phyloP scores from a whole-genome alignment of 345 rosid genomes.

The Alliaria petiolata region DNA sequence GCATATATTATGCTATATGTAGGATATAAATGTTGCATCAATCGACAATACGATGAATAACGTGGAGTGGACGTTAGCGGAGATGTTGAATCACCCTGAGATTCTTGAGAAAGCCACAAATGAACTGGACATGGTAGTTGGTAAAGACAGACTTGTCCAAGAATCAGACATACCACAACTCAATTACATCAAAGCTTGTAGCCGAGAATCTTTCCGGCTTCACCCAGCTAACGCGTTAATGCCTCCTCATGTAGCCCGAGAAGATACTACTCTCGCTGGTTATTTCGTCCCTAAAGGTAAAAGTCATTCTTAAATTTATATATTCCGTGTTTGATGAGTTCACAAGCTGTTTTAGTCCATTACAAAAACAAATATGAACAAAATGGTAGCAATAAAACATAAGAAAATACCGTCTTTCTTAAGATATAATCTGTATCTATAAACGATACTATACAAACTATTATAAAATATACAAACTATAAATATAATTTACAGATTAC shows the following conservation, averaged over 20 bases:
- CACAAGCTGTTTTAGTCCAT: no score
- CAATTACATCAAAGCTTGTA: constrained; percentile 34
- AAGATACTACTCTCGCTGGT: constrained; percentile 34
- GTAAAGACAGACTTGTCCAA: constrained; percentile 31
- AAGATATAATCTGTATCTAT: no score
- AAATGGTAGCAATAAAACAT: no score
- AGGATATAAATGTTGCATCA: constrained; percentile 13
- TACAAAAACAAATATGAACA: no score
- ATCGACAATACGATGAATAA: constrained; percentile 29
- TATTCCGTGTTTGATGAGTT: no score
- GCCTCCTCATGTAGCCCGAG: constrained; percentile 25
- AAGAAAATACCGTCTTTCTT: no score
- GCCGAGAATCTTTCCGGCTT: constrained; percentile 24
- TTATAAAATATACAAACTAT: no score
- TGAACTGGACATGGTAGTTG: constrained; percentile 33
- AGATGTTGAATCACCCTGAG: constrained; percentile 34
- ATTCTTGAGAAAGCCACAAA: constrained; percentile 21
- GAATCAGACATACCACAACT: constrained; percentile 33
- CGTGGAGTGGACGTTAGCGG: constrained; percentile 38
- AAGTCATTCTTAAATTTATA: no score
- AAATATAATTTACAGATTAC: no score
- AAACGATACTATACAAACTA: no score
- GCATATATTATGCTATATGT: background rate
- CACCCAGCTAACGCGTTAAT: constrained; percentile 27
- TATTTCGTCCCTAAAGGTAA: constrained; percentile 33